A percentile compares a stretch with the other conserved stretches of the same genome.
Conservation (phyloP, 2,329 filamentous ascomycete genomes). For the Aspergillus bombycis region DNA sequence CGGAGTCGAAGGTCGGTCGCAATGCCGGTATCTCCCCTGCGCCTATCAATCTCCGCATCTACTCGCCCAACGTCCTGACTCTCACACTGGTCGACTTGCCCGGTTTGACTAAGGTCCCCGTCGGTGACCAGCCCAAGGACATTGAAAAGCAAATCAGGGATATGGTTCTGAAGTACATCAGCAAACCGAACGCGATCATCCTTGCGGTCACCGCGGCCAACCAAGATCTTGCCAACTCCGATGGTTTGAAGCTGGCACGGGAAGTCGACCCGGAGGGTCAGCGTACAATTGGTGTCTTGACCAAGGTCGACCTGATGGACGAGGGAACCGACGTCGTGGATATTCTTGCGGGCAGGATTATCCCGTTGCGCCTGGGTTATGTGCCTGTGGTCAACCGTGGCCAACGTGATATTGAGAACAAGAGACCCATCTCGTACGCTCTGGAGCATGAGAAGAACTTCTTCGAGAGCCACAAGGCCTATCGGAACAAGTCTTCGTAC, state of each 20-base stretch:
- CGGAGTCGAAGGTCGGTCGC: conserved; percentile 91
- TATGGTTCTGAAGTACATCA: conserved; percentile 98
- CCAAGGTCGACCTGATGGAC: conserved; percentile 99
- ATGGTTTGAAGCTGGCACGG: conserved; percentile 91
- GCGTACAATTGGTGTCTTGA: conserved; percentile 95
- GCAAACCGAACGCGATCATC: conserved; percentile 97
- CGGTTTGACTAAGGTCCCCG: conserved; percentile 93
- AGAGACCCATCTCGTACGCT: conserved; percentile 87
- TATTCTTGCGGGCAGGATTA: conserved; percentile 95
- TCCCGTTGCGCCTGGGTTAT: conserved; percentile 90
- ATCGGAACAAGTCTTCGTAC: conserved; percentile 97
- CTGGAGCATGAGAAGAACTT: conserved; percentile 94
- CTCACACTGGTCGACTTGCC: conserved; percentile 95
- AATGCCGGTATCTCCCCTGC: conserved; percentile 96
- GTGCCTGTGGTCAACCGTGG: conserved; percentile 97
- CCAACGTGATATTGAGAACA: conserved; percentile 97
- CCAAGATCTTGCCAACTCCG: conserved; percentile 97
- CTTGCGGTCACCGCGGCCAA: conserved; percentile 95
- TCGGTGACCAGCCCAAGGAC: conserved; percentile 93
- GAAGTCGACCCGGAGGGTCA: conserved; percentile 98
- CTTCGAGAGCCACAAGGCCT: conserved; percentile 98
- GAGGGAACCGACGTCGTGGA: conserved; percentile 98
- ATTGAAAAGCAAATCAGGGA: conserved; percentile 96
- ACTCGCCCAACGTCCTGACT: conserved; percentile 96
- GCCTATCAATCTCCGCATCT: conserved; percentile 97